phyloP scores from a whole-genome alignment of 176 grass and related monocot species.

The Carex parvula region DNA sequence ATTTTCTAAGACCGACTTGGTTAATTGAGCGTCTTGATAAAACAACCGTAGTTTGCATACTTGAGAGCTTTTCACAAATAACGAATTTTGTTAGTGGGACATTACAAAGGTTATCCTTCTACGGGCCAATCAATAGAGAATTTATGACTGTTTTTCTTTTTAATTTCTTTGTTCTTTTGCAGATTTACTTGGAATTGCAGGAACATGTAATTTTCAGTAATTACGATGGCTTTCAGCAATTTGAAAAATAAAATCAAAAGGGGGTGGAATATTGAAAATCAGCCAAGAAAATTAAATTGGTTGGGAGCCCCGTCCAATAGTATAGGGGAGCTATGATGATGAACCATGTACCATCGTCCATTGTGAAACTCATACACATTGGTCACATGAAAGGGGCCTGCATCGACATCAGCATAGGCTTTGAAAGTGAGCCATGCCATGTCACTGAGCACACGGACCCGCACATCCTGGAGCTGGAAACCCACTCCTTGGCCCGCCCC shows the following conservation, averaged over 20 bases:
- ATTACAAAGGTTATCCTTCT: neutral
- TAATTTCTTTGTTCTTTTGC: neutral
- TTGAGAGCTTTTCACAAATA: neutral
- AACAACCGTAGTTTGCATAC: neutral
- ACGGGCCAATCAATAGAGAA: neutral
- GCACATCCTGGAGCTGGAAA: conserved; percentile 70
- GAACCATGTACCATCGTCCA: conserved; percentile 80
- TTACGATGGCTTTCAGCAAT: conserved; percentile 1
- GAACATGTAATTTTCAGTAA: neutral
- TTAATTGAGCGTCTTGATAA: neutral
- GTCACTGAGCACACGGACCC: conserved; percentile 57
- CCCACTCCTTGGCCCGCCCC: conserved; percentile 63
- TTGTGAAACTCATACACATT: conserved; percentile 72
- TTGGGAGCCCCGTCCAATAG: conserved; percentile 36
- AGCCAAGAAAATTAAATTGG: conserved; percentile 56
- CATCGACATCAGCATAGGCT: conserved; percentile 43
- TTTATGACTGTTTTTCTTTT: neutral
- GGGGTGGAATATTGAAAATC: conserved; percentile 30
- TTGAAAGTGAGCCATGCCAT: conserved; percentile 88
- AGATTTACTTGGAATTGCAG: neutral
- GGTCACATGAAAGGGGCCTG: conserved; percentile 59
- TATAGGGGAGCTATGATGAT: conserved; percentile 72
- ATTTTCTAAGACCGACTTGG: neutral
- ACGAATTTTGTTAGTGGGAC: conserved; percentile 12
- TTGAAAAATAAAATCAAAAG: neutral